Evolutionary conservation across 192 early-diverging fungal genomes (phyloP).

Genomic region (Linnemannia zychae): DNA sequence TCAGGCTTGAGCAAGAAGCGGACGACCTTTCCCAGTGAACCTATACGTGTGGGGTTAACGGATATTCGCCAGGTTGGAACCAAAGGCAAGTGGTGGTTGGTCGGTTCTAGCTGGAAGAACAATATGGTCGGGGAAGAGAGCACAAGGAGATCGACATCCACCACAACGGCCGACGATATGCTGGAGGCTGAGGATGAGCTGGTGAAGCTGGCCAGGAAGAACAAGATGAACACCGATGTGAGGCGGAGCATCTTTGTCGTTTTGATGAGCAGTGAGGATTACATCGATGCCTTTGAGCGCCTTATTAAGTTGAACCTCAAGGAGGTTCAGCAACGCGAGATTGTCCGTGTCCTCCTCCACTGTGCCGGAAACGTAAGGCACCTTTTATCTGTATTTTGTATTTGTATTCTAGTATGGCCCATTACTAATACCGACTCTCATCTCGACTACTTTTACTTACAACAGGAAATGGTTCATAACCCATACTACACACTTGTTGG

Average conservation of each 20-base stretch:
- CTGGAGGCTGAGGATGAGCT: constrained; percentile 72
- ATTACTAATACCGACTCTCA: neutral
- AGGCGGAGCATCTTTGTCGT: constrained; percentile 92
- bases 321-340: constrained; percentile 95
- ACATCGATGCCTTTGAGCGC: constrained; percentile 91
- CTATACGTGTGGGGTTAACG: constrained; percentile 85
- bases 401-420: neutral
- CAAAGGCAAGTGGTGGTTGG: constrained; percentile 97
- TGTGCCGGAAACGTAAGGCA: constrained; percentile 82
- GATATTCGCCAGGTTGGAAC: constrained; percentile 88
- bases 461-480: constrained; percentile 89
- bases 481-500: constrained; percentile 94
- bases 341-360: constrained; percentile 91
- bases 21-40: constrained; percentile 70
- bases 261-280: constrained; percentile 95
- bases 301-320: constrained; percentile 87
- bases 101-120: constrained; percentile 94
- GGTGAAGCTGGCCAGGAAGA: constrained; percentile 81
- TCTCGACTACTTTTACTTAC: neutral
- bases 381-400: neutral
- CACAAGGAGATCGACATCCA: constrained; percentile 39
- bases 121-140: constrained; percentile 68
- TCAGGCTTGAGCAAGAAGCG: constrained; percentile 72
- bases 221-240: constrained; percentile 98
- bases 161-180: constrained; percentile 54